These are phyloP conservation scores for Gomphus sp. DNA, from an alignment of 1,284 basidiomycete genomes.

Conservation along the genomic window DNA sequence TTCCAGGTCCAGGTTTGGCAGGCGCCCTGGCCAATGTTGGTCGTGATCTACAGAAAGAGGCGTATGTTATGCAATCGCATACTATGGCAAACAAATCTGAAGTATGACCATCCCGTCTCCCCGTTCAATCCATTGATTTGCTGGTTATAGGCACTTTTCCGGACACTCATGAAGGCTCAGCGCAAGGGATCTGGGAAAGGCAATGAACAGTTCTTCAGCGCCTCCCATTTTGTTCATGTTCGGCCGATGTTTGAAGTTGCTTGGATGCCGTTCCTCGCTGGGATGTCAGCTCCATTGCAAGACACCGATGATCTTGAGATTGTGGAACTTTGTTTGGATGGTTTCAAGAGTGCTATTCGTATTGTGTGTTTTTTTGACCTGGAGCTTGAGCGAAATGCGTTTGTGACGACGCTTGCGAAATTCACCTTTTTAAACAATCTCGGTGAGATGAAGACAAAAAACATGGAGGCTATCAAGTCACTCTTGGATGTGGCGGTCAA, in stretches of 20 bases:
- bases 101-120: conserved; percentile 30
- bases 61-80: conserved; percentile 87
- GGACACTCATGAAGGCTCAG: conserved; percentile 82
- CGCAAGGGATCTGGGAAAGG: conserved; percentile 58
- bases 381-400: conserved; percentile 92
- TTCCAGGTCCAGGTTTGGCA: conserved; percentile 64
- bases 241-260: conserved; percentile 97
- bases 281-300: conserved; percentile 85
- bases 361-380: conserved; percentile 94
- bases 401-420: conserved; percentile 94
- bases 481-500: conserved; percentile 87
- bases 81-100: conserved; percentile 96
- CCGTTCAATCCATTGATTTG: neutral
- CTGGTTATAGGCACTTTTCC: conserved; percentile 66
- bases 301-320: conserved; percentile 88
- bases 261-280: conserved; percentile 95
- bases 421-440: conserved; percentile 96
- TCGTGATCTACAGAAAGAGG: conserved; percentile 87
- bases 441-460: conserved; percentile 97
- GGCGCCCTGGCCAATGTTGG: conserved; percentile 82
- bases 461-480: conserved; percentile 96
- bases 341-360: conserved; percentile 88
- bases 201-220: conserved; percentile 86
- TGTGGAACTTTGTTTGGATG: conserved; percentile 87
- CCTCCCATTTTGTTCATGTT: conserved; percentile 91